A percentile compares a stretch with the other conserved stretches of the same genome.
Evolutionary conservation across 371 early-diverging fungal genomes (phyloP).

Genomic region (Gilbertella persicaria): DNA sequence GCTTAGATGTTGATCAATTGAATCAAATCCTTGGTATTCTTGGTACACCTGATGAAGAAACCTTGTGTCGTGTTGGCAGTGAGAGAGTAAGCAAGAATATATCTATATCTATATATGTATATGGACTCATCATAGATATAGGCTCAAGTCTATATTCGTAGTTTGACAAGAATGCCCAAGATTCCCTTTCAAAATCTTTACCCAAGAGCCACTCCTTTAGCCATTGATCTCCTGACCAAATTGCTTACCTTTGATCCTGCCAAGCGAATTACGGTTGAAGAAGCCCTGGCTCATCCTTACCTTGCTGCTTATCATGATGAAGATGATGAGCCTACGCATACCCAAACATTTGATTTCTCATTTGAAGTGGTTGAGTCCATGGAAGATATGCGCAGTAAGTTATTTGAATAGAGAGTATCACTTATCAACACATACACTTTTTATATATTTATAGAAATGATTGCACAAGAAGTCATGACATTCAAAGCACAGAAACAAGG

Average conservation of each 20-base stretch:
- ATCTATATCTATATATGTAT: neutral
- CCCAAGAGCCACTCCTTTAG: conserved; percentile 70
- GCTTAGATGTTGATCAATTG: conserved; percentile 94
- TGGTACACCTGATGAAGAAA: conserved; percentile 97
- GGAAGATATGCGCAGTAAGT: conserved; percentile 83
- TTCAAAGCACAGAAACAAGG: conserved; percentile 52
- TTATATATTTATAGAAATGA: conserved; percentile 45
- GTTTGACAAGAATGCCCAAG: conserved; percentile 85
- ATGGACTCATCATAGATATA: no score
- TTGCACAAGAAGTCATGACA: conserved; percentile 85
- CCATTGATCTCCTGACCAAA: conserved; percentile 80
- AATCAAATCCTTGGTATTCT: conserved; percentile 96
- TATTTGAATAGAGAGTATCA: conserved; percentile 13
- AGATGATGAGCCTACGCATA: conserved; percentile 77
- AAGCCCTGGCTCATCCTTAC: conserved; percentile 82
- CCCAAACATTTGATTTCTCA: conserved; percentile 84
- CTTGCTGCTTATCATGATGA: conserved; percentile 76
- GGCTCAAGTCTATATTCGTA: conserved; percentile 96
- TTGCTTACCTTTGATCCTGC: conserved; percentile 82
- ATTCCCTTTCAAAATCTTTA: conserved; percentile 85
- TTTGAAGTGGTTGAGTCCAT: conserved; percentile 87
- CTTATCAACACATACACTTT: conserved; percentile 33
- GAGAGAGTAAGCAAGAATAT: conserved; percentile 56
- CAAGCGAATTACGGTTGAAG: conserved; percentile 79
- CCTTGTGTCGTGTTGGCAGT: conserved; percentile 81